Evolutionary conservation across 192 early-diverging fungal species (phyloP), one percentile per base, ranked within the genome.

Genomic region (Backusella mclennaniae): DNA sequence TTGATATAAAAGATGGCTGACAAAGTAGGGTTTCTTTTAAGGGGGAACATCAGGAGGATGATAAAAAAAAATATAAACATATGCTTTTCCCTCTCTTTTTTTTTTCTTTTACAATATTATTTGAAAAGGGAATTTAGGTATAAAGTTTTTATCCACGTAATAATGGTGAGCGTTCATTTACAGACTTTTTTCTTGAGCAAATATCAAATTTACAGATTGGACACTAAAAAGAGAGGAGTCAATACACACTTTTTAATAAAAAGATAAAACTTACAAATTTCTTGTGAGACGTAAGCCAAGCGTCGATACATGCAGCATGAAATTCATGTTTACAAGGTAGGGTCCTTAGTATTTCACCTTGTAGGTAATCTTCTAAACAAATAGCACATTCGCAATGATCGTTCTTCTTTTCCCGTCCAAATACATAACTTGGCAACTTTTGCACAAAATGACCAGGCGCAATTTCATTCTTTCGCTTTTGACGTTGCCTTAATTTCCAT

Each of bases 291-390:
- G 93, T 95, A 17, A 98, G 85, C 97, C 97, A 98, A 76, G 87
- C 91, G 76, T 99, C 97, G 36, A 99, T 91, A 78, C 97, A 99
- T n/a, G 77, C 83, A 26, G 90, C 86, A 79, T 99, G 97, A 76
- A 94, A 98, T 79, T 96, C 90, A 82, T 99, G 97, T 70, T 85
- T 87, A 84, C 97, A 99, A 2, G 93, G 93, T 38, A 99, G 79
- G 6, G 92, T 87, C 7, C 96, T 84, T 39, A 98, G 76, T 73
- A 90, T 85, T 23, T 96, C 94, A 15, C 92, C 93, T 74, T 95
- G 92, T 23, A 86, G 82, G 85, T 94, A 99, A 73, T 97, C 95
- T 12, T 98, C 96, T 74, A 99, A 82, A 84, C 97, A 99, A 29
- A 99, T 97, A 7, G 92, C 91, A 82, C 97, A 99, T 66, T 92